A percentile compares a stretch with the other conserved stretches of the same genome.
phyloP scores from a whole-genome alignment of 805 yeast species.

The Wickerhamiella kazuoi region DNA sequence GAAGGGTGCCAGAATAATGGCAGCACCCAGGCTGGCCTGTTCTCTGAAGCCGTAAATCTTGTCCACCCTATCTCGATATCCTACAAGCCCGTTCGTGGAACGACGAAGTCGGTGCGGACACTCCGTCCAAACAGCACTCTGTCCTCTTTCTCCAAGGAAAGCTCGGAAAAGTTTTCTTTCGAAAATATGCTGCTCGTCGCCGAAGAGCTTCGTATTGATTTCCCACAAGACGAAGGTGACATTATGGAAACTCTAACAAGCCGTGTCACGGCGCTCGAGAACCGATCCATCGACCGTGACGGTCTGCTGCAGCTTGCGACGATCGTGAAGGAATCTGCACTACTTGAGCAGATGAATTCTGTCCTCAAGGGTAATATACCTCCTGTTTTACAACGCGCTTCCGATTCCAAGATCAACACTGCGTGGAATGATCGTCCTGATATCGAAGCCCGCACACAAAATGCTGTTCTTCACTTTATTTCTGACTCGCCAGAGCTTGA shows the following conservation, averaged over 20 bases:
- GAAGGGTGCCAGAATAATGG: neutral
- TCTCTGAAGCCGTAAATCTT: slow-evolving; percentile 1
- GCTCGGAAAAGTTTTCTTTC: neutral
- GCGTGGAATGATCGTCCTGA: slow-evolving; percentile 2
- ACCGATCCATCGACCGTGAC: slow-evolving; percentile 9
- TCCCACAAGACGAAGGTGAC: slow-evolving; percentile 1
- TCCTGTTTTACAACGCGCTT: neutral
- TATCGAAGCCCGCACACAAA: slow-evolving; percentile 1
- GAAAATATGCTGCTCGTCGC: neutral
- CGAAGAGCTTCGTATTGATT: neutral
- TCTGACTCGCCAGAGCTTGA: neutral
- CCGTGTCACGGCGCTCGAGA: slow-evolving; percentile 9
- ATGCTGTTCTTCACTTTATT: neutral
- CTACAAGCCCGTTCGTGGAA: neutral
- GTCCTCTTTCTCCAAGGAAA: neutral
- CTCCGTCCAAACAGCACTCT: slow-evolving; percentile 1
- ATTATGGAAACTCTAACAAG: slow-evolving; percentile 7
- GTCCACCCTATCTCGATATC: slow-evolving; percentile 4
- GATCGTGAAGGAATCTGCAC: neutral
- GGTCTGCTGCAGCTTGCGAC: slow-evolving; percentile 12
- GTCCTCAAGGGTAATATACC: neutral
- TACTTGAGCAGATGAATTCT: neutral
- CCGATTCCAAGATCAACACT: neutral
- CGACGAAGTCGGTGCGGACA: slow-evolving; percentile 2
- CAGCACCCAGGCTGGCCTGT: neutral